Conservation (phyloP, 2,329 filamentous ascomycete genomes). For the Thielaviopsis ethacetica region DNA sequence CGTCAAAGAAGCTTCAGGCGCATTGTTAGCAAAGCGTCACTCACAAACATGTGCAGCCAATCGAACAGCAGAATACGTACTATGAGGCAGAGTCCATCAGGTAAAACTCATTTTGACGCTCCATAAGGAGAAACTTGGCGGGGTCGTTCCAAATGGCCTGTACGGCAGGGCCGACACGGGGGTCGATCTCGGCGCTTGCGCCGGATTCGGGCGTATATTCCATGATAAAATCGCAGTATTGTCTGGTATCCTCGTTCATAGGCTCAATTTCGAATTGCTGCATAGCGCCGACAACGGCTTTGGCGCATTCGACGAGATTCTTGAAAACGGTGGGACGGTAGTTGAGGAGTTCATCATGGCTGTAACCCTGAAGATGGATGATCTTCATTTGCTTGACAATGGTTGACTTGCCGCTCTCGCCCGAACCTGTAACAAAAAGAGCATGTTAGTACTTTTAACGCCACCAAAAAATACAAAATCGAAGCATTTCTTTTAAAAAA, state of each 20-base stretch:
- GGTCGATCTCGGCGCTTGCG: slow-evolving; percentile 69
- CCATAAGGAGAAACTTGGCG: slow-evolving; percentile 65
- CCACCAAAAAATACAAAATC: background rate
- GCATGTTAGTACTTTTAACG: background rate
- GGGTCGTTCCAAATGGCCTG: slow-evolving; percentile 82
- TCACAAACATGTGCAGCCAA: background rate
- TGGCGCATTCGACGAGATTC: slow-evolving; percentile 92
- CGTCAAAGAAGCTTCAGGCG: slow-evolving; percentile 74
- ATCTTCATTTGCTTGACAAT: slow-evolving; percentile 99
- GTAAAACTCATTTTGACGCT: slow-evolving; percentile 95
- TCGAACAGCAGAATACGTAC: slow-evolving; percentile 36
- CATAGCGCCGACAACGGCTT: slow-evolving; percentile 82
- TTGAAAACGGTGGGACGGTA: slow-evolving; percentile 97
- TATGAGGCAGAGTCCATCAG: slow-evolving; percentile 98
- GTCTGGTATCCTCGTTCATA: slow-evolving; percentile 51
- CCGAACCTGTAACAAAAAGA: slow-evolving; percentile 51
- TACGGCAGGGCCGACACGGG: slow-evolving; percentile 66
- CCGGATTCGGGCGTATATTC: slow-evolving; percentile 85
- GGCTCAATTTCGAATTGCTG: slow-evolving; percentile 79
- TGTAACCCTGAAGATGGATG: slow-evolving; percentile 96
- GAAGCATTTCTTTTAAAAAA: slow-evolving; percentile 10
- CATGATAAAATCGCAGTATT: slow-evolving; percentile 62
- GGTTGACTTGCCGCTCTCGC: slow-evolving; percentile 96
- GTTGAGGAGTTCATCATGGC: slow-evolving; percentile 78
- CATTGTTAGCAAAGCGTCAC: background rate